Base-by-base conservation (phyloP, 139 green algal species). In the Desmodesmus armatus region DNA sequence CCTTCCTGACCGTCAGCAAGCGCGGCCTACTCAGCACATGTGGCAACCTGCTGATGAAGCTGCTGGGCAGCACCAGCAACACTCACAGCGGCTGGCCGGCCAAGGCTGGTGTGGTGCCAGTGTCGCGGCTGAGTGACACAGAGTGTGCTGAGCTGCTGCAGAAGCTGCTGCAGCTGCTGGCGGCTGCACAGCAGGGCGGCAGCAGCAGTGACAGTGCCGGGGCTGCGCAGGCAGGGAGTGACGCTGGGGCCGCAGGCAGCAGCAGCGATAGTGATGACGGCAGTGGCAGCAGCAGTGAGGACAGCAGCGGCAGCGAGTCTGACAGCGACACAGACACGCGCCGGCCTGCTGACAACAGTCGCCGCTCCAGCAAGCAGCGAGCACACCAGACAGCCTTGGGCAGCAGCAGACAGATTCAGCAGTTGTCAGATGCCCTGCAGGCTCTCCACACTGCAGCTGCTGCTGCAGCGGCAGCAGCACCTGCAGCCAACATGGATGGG, bases 11-110 rank as follows among this genome's bases (percentile, higher is more conserved):
- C 3, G 49, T 49, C 53, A 72, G 31, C 27, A 53, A 72, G 53
- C 60, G 39, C 15, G 76, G 76, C 53, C 71, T 25, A 25, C 76
- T 82, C 76, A 82, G 76, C 35, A 11, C 35, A 37, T 82, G 76
- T 44, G 55, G 76, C 53, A 31, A 23, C 5, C 65, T 78, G 44
- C 79, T 85, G 79, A 44, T 67, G 31, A 75, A 75, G 33, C 17
- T 85, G 43, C 79, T 85, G 9, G 79, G 63, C 79, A 75, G 13
- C 23, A 60, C 55, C 55, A 72, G 76, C 53, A n/a, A 33, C 76
- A 82, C 55, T 9, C 58, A 55, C 76, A 49, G 74, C 47, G 29
- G 31, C 51, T 39, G 29, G 74, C 47, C 49, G 31, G 17, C 49
- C 51, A 67, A 55, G 40, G 23, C 37, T 1, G 39, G 76, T 39